A percentile compares a stretch with the other conserved stretches of the same genome.
Evolutionary conservation across 2,329 filamentous ascomycete genomes (phyloP).

Genomic region (Metarhizium sp.): DNA sequence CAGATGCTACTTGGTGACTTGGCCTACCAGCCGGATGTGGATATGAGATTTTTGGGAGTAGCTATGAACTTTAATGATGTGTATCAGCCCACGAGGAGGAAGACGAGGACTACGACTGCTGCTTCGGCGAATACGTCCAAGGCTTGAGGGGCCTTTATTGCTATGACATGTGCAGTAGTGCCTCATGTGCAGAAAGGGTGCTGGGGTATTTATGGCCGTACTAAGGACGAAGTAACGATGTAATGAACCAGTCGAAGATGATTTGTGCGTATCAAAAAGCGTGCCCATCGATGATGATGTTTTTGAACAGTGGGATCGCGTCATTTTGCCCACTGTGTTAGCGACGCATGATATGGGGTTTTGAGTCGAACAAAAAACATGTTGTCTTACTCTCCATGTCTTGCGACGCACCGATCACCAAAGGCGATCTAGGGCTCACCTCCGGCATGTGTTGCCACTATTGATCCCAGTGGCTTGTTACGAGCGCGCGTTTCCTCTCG

Average conservation of each 20-base stretch:
- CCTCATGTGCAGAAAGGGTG: no score
- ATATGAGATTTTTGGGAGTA: slow-evolving; percentile 91
- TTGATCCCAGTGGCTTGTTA: no score
- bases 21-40: slow-evolving; percentile 85
- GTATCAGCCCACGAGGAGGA: slow-evolving; percentile 68
- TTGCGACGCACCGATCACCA: no score
- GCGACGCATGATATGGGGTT: no score
- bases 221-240: neutral
- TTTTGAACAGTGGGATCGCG: neutral
- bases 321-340: neutral
- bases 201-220: neutral
- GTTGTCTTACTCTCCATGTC: no score
- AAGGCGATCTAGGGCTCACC: no score
- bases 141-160: slow-evolving; percentile 10
- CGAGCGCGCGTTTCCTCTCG: no score
- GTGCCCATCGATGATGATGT: neutral
- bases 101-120: slow-evolving; percentile 32
- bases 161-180: no score
- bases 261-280: neutral
- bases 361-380: no score
- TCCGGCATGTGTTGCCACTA: no score
- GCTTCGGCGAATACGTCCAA: slow-evolving; percentile 16
- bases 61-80: slow-evolving; percentile 99
- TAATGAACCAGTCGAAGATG: neutral
- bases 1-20: slow-evolving; percentile 81